These are phyloP conservation scores for Ambrosia hybrid DNA, from an alignment of 140 eudicot genomes.

Conservation along the genomic window DNA sequence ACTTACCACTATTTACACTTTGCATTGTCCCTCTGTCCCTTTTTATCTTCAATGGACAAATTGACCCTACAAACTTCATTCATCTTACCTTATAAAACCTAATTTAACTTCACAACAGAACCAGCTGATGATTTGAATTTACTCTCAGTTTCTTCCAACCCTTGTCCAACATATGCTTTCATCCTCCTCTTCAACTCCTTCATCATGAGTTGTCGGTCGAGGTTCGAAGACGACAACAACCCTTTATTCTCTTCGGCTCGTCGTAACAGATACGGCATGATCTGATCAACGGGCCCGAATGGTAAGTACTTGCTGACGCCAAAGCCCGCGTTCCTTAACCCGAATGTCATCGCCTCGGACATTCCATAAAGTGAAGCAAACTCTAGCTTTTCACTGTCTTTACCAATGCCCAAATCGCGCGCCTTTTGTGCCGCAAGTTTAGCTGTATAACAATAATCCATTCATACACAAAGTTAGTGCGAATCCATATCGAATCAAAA, in stretches of 20 bases:
- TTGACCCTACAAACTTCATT: conserved; percentile 18
- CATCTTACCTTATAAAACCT: conserved; percentile 7
- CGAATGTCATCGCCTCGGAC: conserved; percentile 69
- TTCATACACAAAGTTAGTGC: conserved; percentile 24
- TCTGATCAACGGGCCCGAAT: conserved; percentile 87
- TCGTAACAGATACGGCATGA: conserved; percentile 83
- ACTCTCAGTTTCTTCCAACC: conserved; percentile 26
- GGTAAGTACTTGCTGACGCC: conserved; percentile 92
- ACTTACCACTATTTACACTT: conserved; percentile 31
- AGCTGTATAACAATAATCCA: conserved; percentile 35
- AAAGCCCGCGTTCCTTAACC: conserved; percentile 82
- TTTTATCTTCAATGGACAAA: conserved; percentile 23
- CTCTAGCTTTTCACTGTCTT: conserved; percentile 46
- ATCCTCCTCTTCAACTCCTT: conserved; percentile 71
- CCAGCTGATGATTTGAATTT: conserved; percentile 27
- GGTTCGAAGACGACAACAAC: conserved; percentile 57
- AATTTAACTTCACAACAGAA: conserved; percentile 42
- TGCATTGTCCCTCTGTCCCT: conserved; percentile 14
- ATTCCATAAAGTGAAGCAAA: conserved; percentile 66
- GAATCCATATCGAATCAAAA: conserved; percentile 8
- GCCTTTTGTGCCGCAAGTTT: conserved; percentile 77
- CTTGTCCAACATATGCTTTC: conserved; percentile 43
- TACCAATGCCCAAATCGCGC: conserved; percentile 64
- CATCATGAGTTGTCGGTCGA: conserved; percentile 82
- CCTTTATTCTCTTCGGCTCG: conserved; percentile 98